phyloP scores from a whole-genome alignment of 345 rosid genomes.

The Syzygium oleosum region DNA sequence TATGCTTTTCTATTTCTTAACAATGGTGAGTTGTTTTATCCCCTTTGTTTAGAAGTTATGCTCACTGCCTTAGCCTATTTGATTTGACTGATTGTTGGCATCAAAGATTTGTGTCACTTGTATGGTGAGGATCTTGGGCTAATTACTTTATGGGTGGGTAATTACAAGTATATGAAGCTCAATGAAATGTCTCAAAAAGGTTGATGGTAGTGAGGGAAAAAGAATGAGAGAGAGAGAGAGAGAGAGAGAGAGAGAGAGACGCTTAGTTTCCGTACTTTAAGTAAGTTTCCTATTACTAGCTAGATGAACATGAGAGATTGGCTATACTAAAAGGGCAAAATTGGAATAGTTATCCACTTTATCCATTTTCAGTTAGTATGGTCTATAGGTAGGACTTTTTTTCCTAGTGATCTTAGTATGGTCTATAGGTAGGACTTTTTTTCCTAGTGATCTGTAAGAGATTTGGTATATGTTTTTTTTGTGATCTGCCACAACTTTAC shows the following conservation, averaged over 20 bases:
- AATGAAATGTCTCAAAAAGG: neutral
- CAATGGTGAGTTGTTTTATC: neutral
- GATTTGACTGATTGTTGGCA: neutral
- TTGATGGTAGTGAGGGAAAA: neutral
- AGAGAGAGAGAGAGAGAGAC: neutral
- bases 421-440: neutral
- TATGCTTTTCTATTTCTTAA: neutral
- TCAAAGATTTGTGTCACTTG: neutral
- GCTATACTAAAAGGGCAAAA: neutral
- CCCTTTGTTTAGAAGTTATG: neutral
- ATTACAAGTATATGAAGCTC: neutral
- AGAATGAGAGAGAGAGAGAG: neutral
- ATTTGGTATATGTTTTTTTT: neutral
- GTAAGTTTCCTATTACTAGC: neutral
- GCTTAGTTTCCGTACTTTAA: neutral
- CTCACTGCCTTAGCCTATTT: neutral
- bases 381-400: neutral
- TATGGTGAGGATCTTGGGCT: neutral
- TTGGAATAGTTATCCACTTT: neutral
- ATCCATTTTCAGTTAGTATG: neutral
- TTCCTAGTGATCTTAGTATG: neutral
- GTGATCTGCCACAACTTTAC: neutral
- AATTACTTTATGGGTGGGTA: neutral
- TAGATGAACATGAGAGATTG: neutral
- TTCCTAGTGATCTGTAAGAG: neutral